Base-by-base conservation (phyloP, 305 asterid species). In the Solanum hybrid region DNA sequence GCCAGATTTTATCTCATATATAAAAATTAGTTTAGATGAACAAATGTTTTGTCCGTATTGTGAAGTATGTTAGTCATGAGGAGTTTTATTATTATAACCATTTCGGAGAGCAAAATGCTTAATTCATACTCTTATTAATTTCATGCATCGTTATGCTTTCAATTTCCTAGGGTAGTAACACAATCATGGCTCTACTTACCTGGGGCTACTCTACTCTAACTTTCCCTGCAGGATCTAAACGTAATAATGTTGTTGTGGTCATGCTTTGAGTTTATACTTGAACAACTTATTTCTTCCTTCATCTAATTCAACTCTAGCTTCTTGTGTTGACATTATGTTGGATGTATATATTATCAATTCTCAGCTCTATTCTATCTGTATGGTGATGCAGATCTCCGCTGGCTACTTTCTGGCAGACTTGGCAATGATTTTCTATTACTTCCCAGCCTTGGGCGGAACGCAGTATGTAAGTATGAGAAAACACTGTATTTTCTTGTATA, bases 401-500 rank as follows among this genome's bases (percentile, higher is more conserved):
- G 99, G 99, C 85, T 97, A 97, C 95, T 97, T 97, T 91, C 91
- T 97, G 37, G 88, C 97, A 12, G 99, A 97, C 92, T 90, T 96
- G 93, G 96, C 96, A 89, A 92, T 97, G 97, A 93, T 97, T 93
- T 24, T 94, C 28, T 95, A 93, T 87, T 75, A 93, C 74, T 96
- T 91, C 91, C 99, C 99, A 3, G 92, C 94, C 88, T 93, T 97
- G 93, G 99, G 99, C 89, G 99, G 99, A 81, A 39, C 93, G 90
- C 98, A 95, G 90, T 97, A 95, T 93, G 99, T 97, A 94, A 96
- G 99, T 94, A 89, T 64, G 77, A 75, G 74, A 83, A 90, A 12
- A 31, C 35, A 74, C 51, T 75, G 31, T 75, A 61, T 75, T 88
- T 40, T 88, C 71, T 88, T 39, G 36, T 82, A 40, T 26, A 39